phyloP scores from a whole-genome alignment of 164 flowering plant genomes.

The Nymphaea colorata region DNA sequence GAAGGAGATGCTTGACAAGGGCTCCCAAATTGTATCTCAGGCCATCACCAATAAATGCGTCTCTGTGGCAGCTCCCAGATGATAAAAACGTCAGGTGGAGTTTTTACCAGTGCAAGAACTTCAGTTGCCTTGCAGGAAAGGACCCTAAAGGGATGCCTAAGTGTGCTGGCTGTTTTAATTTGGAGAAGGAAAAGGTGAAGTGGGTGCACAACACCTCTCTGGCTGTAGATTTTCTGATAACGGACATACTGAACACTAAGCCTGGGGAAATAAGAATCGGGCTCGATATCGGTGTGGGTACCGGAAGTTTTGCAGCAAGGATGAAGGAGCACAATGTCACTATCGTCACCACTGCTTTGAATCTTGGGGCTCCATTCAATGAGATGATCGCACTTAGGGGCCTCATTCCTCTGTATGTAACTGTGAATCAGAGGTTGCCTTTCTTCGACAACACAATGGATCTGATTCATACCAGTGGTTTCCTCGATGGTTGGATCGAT shows the following conservation, averaged over 20 bases:
- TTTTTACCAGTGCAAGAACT: constrained; percentile 59
- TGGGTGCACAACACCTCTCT: constrained; percentile 58
- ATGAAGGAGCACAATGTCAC: constrained; percentile 81
- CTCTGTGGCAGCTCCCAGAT: constrained; percentile 73
- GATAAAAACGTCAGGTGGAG: constrained; percentile 74
- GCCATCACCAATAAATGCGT: constrained; percentile 72
- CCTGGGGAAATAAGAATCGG: constrained; percentile 80
- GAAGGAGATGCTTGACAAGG: constrained; percentile 70
- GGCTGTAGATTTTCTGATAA: constrained; percentile 42
- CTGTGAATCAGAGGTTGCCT: constrained; percentile 76
- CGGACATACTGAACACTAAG: constrained; percentile 57
- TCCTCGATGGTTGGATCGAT: constrained; percentile 85
- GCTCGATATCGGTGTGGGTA: constrained; percentile 63
- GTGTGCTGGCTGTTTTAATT: constrained; percentile 80
- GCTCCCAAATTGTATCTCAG: constrained; percentile 68
- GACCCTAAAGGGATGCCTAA: constrained; percentile 58
- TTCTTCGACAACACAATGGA: constrained; percentile 95
- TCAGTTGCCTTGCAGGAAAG: constrained; percentile 60
- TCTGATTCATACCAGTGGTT: constrained; percentile 75
- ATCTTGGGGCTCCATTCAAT: constrained; percentile 89
- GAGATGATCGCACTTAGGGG: constrained; percentile 92
- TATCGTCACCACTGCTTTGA: constrained; percentile 64
- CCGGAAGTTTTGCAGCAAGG: constrained; percentile 86
- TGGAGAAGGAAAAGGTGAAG: constrained; percentile 73
- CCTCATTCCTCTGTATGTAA: constrained; percentile 59